A percentile compares a stretch with the other conserved stretches of the same genome.
Evolutionary conservation across 208 protist species (phyloP).

Genomic region (Trypanosoma congolense): DNA sequence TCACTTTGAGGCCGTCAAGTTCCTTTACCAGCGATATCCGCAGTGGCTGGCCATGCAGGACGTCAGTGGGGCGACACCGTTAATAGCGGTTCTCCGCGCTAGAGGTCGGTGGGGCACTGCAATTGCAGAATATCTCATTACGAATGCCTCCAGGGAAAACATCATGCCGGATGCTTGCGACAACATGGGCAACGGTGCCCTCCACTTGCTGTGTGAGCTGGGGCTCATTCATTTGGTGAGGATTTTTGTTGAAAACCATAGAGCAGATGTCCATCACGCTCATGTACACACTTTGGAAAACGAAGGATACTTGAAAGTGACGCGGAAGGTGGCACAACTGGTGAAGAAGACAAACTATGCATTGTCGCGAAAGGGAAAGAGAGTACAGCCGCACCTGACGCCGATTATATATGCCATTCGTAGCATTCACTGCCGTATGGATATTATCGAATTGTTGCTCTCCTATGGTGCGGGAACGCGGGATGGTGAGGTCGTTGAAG

Average conservation of each 20-base stretch:
- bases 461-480: constrained; percentile 32
- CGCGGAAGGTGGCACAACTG: constrained; percentile 8
- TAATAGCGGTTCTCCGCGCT: constrained; percentile 53
- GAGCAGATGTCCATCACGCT: constrained; percentile 31
- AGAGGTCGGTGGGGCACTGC: constrained; percentile 24
- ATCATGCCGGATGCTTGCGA: constrained; percentile 40
- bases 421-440: constrained; percentile 1
- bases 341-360: background rate
- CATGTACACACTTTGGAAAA: background rate
- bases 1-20: constrained; percentile 35
- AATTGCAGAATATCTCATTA: constrained; percentile 55
- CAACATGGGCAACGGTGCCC: constrained; percentile 38
- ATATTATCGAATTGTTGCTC: constrained; percentile 37
- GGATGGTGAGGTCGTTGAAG: constrained; percentile 34
- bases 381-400: constrained; percentile 22
- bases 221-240: constrained; percentile 37
- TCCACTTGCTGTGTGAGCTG: constrained; percentile 53
- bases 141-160: constrained; percentile 31
- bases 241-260: constrained; percentile 48
- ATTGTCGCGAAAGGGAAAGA: background rate
- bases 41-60: constrained; percentile 32
- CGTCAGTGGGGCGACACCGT: constrained; percentile 62
- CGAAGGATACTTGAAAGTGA: constrained; percentile 16
- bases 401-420: constrained; percentile 37
- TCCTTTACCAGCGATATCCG: constrained; percentile 37